phyloP scores from a whole-genome alignment of 2,329 filamentous ascomycete genomes.

The Aspergillus amoenus region DNA sequence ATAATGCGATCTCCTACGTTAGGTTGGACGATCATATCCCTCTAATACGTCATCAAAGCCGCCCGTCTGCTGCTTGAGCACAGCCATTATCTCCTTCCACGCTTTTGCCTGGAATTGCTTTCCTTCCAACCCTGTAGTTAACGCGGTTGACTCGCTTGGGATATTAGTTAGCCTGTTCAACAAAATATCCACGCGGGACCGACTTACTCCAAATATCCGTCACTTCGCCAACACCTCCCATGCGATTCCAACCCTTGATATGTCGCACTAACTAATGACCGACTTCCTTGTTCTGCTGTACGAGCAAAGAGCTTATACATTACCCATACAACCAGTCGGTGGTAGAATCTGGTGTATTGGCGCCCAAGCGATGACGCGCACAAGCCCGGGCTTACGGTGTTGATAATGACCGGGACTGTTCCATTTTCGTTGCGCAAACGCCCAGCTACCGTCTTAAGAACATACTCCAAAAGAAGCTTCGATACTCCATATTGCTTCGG shows the following conservation, averaged over 20 bases:
- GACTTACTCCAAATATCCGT: constrained; percentile 38
- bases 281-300: constrained; percentile 45
- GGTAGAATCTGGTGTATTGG: constrained; percentile 38
- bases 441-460: constrained; percentile 38
- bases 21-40: background rate
- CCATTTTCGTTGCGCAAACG: constrained; percentile 33
- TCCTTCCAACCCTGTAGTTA: constrained; percentile 35
- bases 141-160: constrained; percentile 31
- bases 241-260: constrained; percentile 44
- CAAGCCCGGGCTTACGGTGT: constrained; percentile 46
- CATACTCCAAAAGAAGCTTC: constrained; percentile 46
- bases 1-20: background rate
- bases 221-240: constrained; percentile 46
- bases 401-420: constrained; percentile 43
- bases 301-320: constrained; percentile 42
- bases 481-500: constrained; percentile 42
- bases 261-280: constrained; percentile 44
- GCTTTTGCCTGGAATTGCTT: constrained; percentile 37
- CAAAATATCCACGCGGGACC: background rate
- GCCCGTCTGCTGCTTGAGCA: constrained; percentile 28
- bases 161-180: constrained; percentile 16
- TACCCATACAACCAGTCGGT: constrained; percentile 34
- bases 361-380: constrained; percentile 45
- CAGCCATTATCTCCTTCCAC: constrained; percentile 42
- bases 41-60: constrained; percentile 19